These are phyloP conservation scores for Coemansia brasiliensis DNA, from an alignment of 192 early-diverging fungal genomes.

Conservation along the genomic window DNA sequence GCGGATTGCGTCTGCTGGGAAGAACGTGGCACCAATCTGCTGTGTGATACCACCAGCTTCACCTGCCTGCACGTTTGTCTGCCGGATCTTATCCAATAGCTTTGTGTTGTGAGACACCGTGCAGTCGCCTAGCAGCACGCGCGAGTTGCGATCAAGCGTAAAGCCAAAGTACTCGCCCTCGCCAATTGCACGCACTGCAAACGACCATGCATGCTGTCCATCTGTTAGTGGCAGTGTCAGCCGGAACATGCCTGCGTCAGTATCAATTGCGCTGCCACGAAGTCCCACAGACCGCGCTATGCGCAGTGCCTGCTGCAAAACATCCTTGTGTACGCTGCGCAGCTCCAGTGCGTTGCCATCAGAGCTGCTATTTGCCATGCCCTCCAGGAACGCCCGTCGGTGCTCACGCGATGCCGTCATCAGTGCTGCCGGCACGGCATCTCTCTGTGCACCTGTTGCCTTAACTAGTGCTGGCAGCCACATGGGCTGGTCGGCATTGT, in stretches of 20 bases:
- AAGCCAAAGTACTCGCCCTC: slow-evolving; percentile 58
- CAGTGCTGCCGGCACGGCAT: slow-evolving; percentile 22
- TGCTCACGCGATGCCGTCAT: slow-evolving; percentile 28
- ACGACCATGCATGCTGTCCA: slow-evolving; percentile 26
- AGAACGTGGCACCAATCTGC: slow-evolving; percentile 99
- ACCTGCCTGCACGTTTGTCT: slow-evolving; percentile 98
- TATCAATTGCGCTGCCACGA: slow-evolving; percentile 18
- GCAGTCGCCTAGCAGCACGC: slow-evolving; percentile 54
- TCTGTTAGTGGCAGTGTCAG: slow-evolving; percentile 9
- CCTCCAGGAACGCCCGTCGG: slow-evolving; percentile 42
- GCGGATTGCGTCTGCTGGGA: slow-evolving; percentile 93
- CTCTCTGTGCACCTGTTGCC: not conserved
- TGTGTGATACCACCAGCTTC: slow-evolving; percentile 99
- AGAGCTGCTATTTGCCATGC: slow-evolving; percentile 13
- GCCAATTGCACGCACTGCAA: slow-evolving; percentile 36
- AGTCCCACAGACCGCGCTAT: slow-evolving; percentile 40
- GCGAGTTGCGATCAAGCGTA: slow-evolving; percentile 58
- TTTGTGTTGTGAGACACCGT: slow-evolving; percentile 81
- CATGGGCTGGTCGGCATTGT: not conserved
- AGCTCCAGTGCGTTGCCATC: slow-evolving; percentile 17
- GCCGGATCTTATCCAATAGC: slow-evolving; percentile 97
- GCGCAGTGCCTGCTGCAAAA: slow-evolving; percentile 18
- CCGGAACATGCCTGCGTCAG: not conserved
- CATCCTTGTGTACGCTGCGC: not conserved
- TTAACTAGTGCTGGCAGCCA: too few species aligned